These are phyloP conservation scores for Citrus australasica DNA, from an alignment of 345 rosid species.

Conservation along the genomic window DNA sequence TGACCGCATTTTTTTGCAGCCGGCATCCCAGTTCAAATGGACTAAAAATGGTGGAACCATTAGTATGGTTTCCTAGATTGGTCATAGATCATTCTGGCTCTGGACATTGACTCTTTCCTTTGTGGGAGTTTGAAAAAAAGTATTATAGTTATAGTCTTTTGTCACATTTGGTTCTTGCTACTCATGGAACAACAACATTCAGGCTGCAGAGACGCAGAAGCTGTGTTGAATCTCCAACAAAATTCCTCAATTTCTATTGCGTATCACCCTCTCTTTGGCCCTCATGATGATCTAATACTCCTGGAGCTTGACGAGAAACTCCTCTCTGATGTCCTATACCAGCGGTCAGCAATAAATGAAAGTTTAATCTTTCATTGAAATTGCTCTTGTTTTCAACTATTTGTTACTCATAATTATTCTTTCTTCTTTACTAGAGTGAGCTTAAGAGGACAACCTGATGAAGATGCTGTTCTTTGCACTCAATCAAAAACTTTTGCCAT, in stretches of 20 bases:
- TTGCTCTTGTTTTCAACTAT: not conserved
- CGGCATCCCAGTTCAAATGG: not conserved
- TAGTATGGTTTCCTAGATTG: not conserved
- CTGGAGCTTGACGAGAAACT: slow-evolving; percentile 74
- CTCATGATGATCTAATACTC: slow-evolving; percentile 64
- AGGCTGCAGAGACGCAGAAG: slow-evolving; percentile 47
- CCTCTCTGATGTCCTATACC: slow-evolving; percentile 57
- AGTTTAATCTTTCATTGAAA: not conserved
- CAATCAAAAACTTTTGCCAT: slow-evolving; percentile 71
- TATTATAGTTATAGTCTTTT: not conserved
- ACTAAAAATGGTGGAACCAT: not conserved
- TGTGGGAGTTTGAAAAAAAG: not conserved
- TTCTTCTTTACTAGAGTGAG: slow-evolving; percentile 44
- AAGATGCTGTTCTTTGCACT: slow-evolving; percentile 91
- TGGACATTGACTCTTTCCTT: not conserved
- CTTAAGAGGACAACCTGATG: slow-evolving; percentile 79
- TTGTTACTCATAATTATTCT: not conserved
- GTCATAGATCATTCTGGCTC: not conserved
- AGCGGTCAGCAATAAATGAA: slow-evolving; percentile 38
- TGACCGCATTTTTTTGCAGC: not conserved
- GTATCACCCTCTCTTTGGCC: slow-evolving; percentile 68
- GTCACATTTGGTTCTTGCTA: not conserved
- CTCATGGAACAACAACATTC: slow-evolving; percentile 30
- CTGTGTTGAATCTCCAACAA: slow-evolving; percentile 50
- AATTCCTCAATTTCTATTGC: slow-evolving; percentile 50